Evolutionary conservation across 1,284 basidiomycete genomes (phyloP).

Genomic region (Melampsora larici-populina): DNA sequence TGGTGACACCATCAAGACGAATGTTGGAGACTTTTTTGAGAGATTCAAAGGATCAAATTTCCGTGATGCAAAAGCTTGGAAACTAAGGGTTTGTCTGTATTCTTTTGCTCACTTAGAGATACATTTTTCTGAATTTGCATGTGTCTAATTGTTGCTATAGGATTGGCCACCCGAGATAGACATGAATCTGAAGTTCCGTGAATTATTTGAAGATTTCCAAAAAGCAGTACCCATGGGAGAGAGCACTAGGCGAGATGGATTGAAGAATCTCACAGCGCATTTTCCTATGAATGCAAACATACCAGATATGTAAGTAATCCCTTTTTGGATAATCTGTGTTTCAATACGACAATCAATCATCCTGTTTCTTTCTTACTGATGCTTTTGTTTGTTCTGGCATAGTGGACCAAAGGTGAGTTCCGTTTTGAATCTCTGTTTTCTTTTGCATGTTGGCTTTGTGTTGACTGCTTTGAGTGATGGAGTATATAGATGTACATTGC

Average conservation of each 20-base stretch:
- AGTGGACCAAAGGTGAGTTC: not conserved
- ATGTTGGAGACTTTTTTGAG: conserved; percentile 5
- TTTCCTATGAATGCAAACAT: conserved; percentile 49
- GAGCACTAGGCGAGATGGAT: conserved; percentile 48
- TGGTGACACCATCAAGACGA: conserved; percentile 12
- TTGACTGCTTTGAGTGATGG: not conserved
- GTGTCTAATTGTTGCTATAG: not conserved
- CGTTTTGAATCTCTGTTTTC: not conserved
- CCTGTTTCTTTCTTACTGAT: not conserved
- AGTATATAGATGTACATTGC: conserved; percentile 50
- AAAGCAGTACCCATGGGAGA: conserved; percentile 48
- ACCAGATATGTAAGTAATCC: conserved; percentile 48
- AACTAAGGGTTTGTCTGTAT: conserved; percentile 32
- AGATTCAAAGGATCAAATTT: conserved; percentile 45
- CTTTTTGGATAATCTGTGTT: not conserved
- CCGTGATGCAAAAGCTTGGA: conserved; percentile 43
- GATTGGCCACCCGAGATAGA: conserved; percentile 51
- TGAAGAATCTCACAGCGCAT: conserved; percentile 48
- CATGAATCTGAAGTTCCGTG: conserved; percentile 49
- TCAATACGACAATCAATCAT: not conserved
- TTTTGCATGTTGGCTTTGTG: not conserved
- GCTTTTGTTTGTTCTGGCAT: not conserved
- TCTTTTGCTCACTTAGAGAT: not conserved
- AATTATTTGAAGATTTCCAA: conserved; percentile 51
- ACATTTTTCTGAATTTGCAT: not conserved